These are phyloP conservation scores for Xylaria sp. DNA, from an alignment of 2,329 filamentous ascomycete genomes.

Conservation along the genomic window DNA sequence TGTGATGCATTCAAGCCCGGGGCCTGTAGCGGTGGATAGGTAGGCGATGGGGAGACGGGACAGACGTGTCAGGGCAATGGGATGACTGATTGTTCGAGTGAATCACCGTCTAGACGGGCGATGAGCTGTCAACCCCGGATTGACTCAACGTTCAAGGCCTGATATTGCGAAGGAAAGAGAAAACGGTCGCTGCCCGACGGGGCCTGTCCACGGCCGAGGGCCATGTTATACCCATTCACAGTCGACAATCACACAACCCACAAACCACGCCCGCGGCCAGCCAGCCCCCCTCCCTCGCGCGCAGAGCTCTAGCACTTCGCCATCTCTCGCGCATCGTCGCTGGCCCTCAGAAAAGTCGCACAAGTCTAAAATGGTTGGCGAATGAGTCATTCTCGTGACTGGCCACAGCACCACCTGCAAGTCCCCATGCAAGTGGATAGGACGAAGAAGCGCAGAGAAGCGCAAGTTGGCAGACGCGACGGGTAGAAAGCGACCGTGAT, in stretches of 20 bases:
- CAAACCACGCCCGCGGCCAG: background rate
- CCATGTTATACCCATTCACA: constrained; percentile 49
- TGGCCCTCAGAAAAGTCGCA: constrained; percentile 47
- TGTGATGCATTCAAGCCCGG: constrained; percentile 30
- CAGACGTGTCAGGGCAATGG: constrained; percentile 39
- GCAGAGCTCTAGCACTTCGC: constrained; percentile 32
- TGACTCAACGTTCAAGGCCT: constrained; percentile 42
- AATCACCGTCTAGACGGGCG: constrained; percentile 36
- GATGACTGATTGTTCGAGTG: constrained; percentile 32
- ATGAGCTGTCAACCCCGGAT: constrained; percentile 40
- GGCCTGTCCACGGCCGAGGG: constrained; percentile 42
- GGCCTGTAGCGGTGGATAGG: constrained; percentile 35
- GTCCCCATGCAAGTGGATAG: constrained; percentile 45
- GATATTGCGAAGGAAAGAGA: constrained; percentile 42
- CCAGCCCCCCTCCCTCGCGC: constrained; percentile 41
- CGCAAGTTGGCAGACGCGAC: constrained; percentile 48
- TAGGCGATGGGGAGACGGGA: background rate
- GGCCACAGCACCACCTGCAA: constrained; percentile 44
- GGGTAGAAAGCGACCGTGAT: constrained; percentile 46
- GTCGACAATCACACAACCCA: constrained; percentile 32
- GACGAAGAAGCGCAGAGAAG: constrained; percentile 39
- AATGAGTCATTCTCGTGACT: constrained; percentile 48
- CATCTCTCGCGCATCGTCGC: constrained; percentile 20
- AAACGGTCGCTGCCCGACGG: constrained; percentile 42
- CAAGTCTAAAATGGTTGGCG: constrained; percentile 47